Evolutionary conservation across 2,329 filamentous ascomycete genomes (phyloP), one percentile per base, ranked within the genome.

Genomic region (Scortechinia acanthostroma): DNA sequence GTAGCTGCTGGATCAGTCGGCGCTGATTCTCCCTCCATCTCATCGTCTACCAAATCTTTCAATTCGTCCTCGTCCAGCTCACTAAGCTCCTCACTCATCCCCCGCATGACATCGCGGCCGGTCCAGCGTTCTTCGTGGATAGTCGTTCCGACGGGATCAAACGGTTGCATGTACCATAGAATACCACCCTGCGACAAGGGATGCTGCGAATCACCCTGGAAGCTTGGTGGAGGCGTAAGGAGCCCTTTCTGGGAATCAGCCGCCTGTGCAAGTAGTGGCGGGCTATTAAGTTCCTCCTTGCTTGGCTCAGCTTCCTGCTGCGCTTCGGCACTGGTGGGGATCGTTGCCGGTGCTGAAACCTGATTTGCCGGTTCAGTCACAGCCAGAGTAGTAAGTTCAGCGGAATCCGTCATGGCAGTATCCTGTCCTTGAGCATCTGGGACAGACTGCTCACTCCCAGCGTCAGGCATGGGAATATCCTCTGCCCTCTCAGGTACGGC

Each of bases 1-100:
- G 10, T n/a, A 30, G 25, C 10, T 30, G 25, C 25, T 10, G 10
- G 10, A 30, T 10, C 10, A n/a, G 10, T 30, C 10, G 10, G 10
- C 25, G 10, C 10, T n/a, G 25, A 10, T n/a, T 30, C n/a, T 30
- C 25, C 25, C 25, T 30, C 25, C 10, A 30, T 10, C 10, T n/a
- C 25, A 30, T 30, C 25, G 25, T 30, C 25, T n/a, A 30, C 25
- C 25, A 30, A 30, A 30, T 30, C 88, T 55, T 87, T 83, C 47
- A 95, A 71, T 64, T 91, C 88, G 44, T 94, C 90, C 51, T 96
- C 91, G 54, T 95, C 91, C 59, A 96, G 81, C 58, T 96, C 91
- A 46, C 87, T 94, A 19, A 96, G 73, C 53, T 91, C 88, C 62
- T 95, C 91, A 55, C 88, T 94, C 62, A 91, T 81, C 14, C 73